A percentile compares a stretch with the other conserved stretches of the same genome.
Conservation (phyloP, 768 basidiomycete genomes). For the Naganishia vaughanmartiniae region DNA sequence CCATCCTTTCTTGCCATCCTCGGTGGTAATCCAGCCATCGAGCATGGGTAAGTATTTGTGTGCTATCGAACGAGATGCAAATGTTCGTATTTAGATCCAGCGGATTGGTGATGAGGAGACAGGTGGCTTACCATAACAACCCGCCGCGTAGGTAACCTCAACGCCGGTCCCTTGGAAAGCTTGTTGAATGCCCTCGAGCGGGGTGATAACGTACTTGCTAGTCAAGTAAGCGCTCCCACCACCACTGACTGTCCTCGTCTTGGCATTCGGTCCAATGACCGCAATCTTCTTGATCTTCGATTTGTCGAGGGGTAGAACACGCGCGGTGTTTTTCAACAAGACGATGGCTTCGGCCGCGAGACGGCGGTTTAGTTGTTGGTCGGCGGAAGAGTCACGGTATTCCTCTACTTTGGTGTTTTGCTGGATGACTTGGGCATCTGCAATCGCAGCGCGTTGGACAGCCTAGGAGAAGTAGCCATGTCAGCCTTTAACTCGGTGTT, state of each 20-base stretch:
- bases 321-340: conserved; percentile 61
- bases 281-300: conserved; percentile 58
- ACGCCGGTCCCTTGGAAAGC: conserved; percentile 56
- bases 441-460: background rate
- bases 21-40: conserved; percentile 60
- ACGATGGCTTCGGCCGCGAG: conserved; percentile 65
- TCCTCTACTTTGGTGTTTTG: conserved; percentile 4
- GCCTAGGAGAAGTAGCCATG: background rate
- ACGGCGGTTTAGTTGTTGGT: conserved; percentile 58
- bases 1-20: conserved; percentile 62
- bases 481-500: background rate
- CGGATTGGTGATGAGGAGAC: too few species aligned
- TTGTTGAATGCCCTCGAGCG: conserved; percentile 59
- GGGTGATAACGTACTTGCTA: conserved; percentile 63
- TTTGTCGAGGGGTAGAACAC: conserved; percentile 58
- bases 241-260: conserved; percentile 65
- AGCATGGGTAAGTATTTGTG: conserved; percentile 67
- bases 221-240: conserved; percentile 69
- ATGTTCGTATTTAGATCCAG: background rate
- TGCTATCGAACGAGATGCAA: conserved; percentile 52
- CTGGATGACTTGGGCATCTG: conserved; percentile 1
- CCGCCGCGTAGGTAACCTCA: conserved; percentile 59
- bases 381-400: conserved; percentile 1
- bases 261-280: conserved; percentile 68
- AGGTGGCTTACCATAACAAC: conserved; percentile 60